Evolutionary conservation across 345 rosid genomes (phyloP), one percentile per base, ranked within the genome.

Genomic region (Hirschfeldia incana): DNA sequence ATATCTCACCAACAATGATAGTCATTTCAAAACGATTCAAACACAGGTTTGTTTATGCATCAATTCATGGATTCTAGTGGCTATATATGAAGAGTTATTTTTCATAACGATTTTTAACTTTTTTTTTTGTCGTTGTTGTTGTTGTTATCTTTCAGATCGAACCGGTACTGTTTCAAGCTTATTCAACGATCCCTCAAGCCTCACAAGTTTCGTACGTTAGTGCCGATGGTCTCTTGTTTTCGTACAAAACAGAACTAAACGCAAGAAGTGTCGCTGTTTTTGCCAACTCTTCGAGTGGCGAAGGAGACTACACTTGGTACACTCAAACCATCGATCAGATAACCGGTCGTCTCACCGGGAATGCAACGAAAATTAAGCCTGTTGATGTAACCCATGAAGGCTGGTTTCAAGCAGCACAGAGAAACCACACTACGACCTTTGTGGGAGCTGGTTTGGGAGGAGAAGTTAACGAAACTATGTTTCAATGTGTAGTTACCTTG

Each of bases 121-220:
- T 27, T 37, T 0, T 17, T 6, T 17, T 39, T 57, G 29, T 57
- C 10, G 0, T 67, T 55, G 27, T 63, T 55, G 10, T 78, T 21
- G 21, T 21, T 65, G 0, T 26, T 10, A 11, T 53, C 15, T 10
- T 29, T 65, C 65, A 76, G 80, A 76, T 80, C 17, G 79, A 65
- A 65, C 77, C 73, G 8, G 4, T 70, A 57, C 65, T 80, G 57
- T 80, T 75, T 70, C 46, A 58, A 76, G 80, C 80, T 7, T 80
- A 80, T 58, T 21, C 39, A 58, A 65, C 46, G 44, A 71, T 76
- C 67, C 69, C 80, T 75, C 73, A 80, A 15, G 76, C 70, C 58
- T 58, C 83, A 15, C 83, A 80, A 70, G 76, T 75, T 44, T 58
- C 69, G 4, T 80, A 70, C 29, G 36, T 80, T 44, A 67, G 67